Conservation (phyloP, 768 basidiomycete genomes). For the Leccinum longicurvipes region DNA sequence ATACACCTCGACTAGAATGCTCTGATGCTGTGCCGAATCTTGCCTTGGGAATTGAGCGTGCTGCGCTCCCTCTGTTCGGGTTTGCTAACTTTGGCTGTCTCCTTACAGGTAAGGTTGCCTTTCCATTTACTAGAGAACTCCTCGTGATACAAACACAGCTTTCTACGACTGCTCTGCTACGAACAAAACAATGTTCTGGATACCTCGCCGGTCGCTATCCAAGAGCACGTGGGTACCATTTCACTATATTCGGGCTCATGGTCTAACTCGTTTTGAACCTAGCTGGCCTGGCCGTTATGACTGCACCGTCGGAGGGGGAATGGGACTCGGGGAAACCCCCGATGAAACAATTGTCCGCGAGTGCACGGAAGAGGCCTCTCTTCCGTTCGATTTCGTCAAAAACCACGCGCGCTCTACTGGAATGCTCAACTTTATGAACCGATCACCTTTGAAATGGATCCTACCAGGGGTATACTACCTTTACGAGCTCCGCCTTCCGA, state of each 20-base stretch:
- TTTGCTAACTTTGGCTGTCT: slow-evolving; percentile 44
- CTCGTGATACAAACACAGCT: slow-evolving; percentile 18
- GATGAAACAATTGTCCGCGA: slow-evolving; percentile 39
- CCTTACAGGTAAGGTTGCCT: slow-evolving; percentile 33
- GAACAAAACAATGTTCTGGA: slow-evolving; percentile 34
- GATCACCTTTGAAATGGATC: slow-evolving; percentile 41
- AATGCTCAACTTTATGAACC: slow-evolving; percentile 39
- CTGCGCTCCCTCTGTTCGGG: slow-evolving; percentile 43
- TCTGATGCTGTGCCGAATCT: neutral
- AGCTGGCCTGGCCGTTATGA: slow-evolving; percentile 37
- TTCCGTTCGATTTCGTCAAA: slow-evolving; percentile 36
- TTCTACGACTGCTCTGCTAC: slow-evolving; percentile 33
- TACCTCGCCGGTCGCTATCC: slow-evolving; percentile 38
- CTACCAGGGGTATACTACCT: slow-evolving; percentile 46
- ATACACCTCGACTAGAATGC: slow-evolving; percentile 15
- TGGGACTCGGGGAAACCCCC: slow-evolving; percentile 38
- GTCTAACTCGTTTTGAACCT: neutral
- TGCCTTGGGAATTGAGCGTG: slow-evolving; percentile 42
- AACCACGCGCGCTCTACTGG: slow-evolving; percentile 33
- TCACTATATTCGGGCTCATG: neutral
- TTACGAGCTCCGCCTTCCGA: slow-evolving; percentile 41
- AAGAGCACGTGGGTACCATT: slow-evolving; percentile 38
- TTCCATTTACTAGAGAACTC: neutral
- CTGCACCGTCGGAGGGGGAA: slow-evolving; percentile 44
- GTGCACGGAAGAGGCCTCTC: slow-evolving; percentile 42